Evolutionary conservation across 805 yeast species (phyloP), one percentile per base, ranked within the genome.

Genomic region (Candida jianshihensis): DNA sequence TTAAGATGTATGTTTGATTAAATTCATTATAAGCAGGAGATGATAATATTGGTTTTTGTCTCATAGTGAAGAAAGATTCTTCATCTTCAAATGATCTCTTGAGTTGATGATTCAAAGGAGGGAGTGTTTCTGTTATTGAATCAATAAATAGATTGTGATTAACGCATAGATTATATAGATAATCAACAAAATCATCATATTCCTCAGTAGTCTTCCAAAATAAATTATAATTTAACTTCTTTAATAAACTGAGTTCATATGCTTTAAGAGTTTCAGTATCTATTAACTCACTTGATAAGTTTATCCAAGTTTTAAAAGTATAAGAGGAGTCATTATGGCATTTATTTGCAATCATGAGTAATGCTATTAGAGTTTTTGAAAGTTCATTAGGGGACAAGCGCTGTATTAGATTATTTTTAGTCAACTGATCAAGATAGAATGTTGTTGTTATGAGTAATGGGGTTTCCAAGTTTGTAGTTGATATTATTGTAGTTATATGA

Each of bases 251-350:
- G 10, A 53, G 37, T 21, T 53, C 57, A 7, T 35, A 38, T 5
- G 27, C 34, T 18, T 45, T 49, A 7, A 53, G 28, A n/a, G 19
- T 12, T 2, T 42, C 21, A 3, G 39, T n/a, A n/a, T n/a, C n/a
- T n/a, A n/a, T n/a, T n/a, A n/a, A n/a, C n/a, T n/a, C n/a, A n/a
- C n/a, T n/a, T 5, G 61, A 51, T 9, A 57, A 33, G 37, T 47
- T 49, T 15, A 51, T 54, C 78, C 78, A 71, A 7, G 77, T 71
- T 43, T 70, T 70, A 45, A 68, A 56, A 2, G 75, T 69, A 41
- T 69, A 71, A 29, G 69, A 63, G 35, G 67, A 73, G 44, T 71
- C 78, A 47, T 71, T 73, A 39, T 54, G 60, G 17, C 66, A 54
- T 49, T 71, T 71, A 50, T 71, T 71, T 54, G 57, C 51, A 64